phyloP scores from a whole-genome alignment of 2,329 filamentous ascomycete genomes.

The Aspergillus quadricinctus region DNA sequence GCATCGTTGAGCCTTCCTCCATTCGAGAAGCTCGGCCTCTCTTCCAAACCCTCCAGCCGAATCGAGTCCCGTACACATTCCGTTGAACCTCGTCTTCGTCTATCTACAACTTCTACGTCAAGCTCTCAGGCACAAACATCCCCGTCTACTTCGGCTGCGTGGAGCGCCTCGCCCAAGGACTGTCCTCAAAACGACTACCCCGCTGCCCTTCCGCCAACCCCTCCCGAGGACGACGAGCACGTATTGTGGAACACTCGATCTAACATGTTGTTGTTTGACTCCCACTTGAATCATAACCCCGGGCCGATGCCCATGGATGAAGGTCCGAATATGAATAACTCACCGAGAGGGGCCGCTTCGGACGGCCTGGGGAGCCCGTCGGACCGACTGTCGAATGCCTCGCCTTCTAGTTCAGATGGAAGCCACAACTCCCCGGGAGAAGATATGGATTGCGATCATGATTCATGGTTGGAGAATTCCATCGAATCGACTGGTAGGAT shows the following conservation, averaged over 20 bases:
- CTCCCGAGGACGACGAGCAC: slow-evolving; percentile 38
- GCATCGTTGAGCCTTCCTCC: slow-evolving; percentile 48
- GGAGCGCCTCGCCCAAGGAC: slow-evolving; percentile 19
- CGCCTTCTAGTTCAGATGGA: slow-evolving; percentile 28
- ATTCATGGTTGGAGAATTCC: slow-evolving; percentile 35
- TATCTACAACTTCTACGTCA: slow-evolving; percentile 34
- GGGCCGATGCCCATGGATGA: slow-evolving; percentile 27
- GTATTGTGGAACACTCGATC: slow-evolving; percentile 34
- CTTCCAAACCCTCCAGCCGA: slow-evolving; percentile 20
- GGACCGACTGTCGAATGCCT: slow-evolving; percentile 25
- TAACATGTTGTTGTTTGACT: slow-evolving; percentile 28
- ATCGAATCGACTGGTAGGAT: slow-evolving; percentile 36
- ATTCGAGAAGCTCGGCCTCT: slow-evolving; percentile 46
- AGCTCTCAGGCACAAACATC: slow-evolving; percentile 23
- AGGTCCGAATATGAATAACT: slow-evolving; percentile 24
- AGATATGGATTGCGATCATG: slow-evolving; percentile 31
- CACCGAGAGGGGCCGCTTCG: slow-evolving; percentile 22
- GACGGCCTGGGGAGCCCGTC: slow-evolving; percentile 29
- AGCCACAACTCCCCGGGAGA: slow-evolving; percentile 25
- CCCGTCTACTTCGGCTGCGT: slow-evolving; percentile 33
- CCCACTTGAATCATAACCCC: slow-evolving; percentile 22
- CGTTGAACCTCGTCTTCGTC: slow-evolving; percentile 26
- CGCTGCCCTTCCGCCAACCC: slow-evolving; percentile 36
- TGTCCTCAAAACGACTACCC: slow-evolving; percentile 27
- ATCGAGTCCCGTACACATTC: slow-evolving; percentile 25